A percentile compares a stretch with the other conserved stretches of the same genome.
phyloP scores from a whole-genome alignment of 2,329 filamentous ascomycete species.

The Aspergillus sp. region DNA sequence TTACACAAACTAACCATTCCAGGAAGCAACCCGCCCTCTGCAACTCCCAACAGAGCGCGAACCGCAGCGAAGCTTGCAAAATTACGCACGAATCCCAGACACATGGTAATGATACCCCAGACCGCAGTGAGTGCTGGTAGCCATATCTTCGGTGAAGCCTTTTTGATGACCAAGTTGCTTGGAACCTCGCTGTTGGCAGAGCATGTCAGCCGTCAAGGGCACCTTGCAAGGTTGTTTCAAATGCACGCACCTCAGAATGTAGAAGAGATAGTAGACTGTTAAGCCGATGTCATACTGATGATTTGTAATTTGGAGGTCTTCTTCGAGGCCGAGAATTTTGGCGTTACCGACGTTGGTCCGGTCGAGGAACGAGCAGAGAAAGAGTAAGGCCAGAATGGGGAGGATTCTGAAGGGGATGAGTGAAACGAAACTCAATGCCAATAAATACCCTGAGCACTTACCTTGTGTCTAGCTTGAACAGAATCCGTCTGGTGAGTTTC shows the following conservation, averaged over 20 bases:
- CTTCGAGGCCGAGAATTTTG: constrained; percentile 62
- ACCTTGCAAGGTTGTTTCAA: background rate
- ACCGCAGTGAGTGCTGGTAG: constrained; percentile 56
- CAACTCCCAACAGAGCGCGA: constrained; percentile 61
- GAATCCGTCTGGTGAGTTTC: constrained; percentile 44
- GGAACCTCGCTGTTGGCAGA: constrained; percentile 55
- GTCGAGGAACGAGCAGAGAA: constrained; percentile 66
- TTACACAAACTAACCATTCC: constrained; percentile 54
- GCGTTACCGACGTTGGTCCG: constrained; percentile 74
- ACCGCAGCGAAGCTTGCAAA: constrained; percentile 60
- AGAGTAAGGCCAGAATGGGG: constrained; percentile 63
- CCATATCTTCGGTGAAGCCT: constrained; percentile 60
- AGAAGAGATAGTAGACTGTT: constrained; percentile 61
- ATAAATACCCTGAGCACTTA: constrained; percentile 16
- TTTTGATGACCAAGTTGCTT: constrained; percentile 64
- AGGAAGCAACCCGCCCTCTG: constrained; percentile 65
- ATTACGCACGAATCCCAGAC: constrained; percentile 37
- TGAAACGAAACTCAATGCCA: no score
- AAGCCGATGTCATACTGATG: constrained; percentile 65
- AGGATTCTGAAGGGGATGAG: constrained; percentile 50
- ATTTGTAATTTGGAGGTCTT: constrained; percentile 58
- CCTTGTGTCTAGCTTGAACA: constrained; percentile 58
- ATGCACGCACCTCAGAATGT: constrained; percentile 55
- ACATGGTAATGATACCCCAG: constrained; percentile 59
- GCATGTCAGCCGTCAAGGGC: background rate